Evolutionary conservation across 345 rosid genomes (phyloP), one percentile per base, ranked within the genome.

Genomic region (Alliaria petiolata): DNA sequence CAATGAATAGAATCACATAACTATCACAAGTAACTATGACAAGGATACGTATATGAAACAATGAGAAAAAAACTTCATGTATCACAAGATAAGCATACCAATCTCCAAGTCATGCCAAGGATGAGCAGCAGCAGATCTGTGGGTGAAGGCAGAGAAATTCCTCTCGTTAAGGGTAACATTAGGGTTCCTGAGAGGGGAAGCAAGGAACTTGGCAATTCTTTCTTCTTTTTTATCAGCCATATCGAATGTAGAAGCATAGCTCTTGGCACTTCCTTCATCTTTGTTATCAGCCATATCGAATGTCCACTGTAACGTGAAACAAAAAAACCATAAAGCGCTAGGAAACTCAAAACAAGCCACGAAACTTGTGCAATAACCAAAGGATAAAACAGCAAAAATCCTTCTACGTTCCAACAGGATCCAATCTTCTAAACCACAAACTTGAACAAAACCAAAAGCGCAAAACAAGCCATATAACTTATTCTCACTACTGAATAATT

Each of bases 61-160:
- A 7, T 38, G 25, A 45, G 43, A 53, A 35, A 26, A 7, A 44
- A 35, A n/a, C 13, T 44, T 30, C n/a, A n/a, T 59, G 16, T 4
- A 62, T 14, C 22, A 53, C 39, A 54, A 43, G 50, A 36, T 45
- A 31, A 39, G 3, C 20, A 5, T 81, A 89, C 98, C 99, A 54
- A 92, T 89, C 77, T 89, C 91, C 74, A 92, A 70, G 78, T 90
- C 92, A 72, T 95, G 98, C 99, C 98, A 95, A 20, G 99, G 97
- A 82, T 92, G 98, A 55, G 98, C 96, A 76, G 98, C 96, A 47
- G 86, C 71, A 17, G 93, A 84, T 84, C 93, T 80, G 35, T 81
- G 76, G 3, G 91, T 78, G 83, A 95, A 81, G 12, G 98, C 89
- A 16, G 93, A 81, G 64, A 92, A 85, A 52, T 90, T 95, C 70